Evolutionary conservation across 2,329 filamentous ascomycete genomes (phyloP).

Genomic region (Lachnellula willkommii): DNA sequence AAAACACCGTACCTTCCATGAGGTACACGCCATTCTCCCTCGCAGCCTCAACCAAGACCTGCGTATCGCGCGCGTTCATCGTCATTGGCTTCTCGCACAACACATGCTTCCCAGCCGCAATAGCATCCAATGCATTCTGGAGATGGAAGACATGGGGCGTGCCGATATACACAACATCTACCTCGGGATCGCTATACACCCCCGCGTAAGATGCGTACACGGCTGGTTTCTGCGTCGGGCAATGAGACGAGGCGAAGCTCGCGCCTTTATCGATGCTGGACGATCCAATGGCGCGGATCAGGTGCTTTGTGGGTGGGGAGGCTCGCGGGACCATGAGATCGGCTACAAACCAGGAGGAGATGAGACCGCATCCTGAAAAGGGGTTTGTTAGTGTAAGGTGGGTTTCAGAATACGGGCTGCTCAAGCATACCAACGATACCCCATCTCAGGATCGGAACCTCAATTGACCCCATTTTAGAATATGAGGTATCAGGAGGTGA

Average conservation of each 20-base stretch:
- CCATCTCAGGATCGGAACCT: background rate
- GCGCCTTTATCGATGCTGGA: constrained; percentile 37
- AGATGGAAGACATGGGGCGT: constrained; percentile 66
- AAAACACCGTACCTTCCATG: constrained; percentile 7
- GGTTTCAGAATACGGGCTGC: background rate
- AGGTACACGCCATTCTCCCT: constrained; percentile 52
- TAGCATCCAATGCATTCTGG: constrained; percentile 56
- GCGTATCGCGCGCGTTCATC: constrained; percentile 57
- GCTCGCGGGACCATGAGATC: constrained; percentile 37
- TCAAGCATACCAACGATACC: background rate
- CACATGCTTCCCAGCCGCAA: constrained; percentile 60
- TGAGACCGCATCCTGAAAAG: constrained; percentile 35
- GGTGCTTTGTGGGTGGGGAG: constrained; percentile 36
- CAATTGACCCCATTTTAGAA: background rate
- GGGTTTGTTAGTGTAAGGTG: background rate
- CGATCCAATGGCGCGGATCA: constrained; percentile 40
- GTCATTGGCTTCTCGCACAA: constrained; percentile 67
- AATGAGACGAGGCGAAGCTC: constrained; percentile 27
- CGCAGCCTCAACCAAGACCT: constrained; percentile 52
- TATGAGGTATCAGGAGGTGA: no score
- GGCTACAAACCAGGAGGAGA: constrained; percentile 42
- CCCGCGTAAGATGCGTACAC: background rate
- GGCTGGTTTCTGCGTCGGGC: constrained; percentile 22
- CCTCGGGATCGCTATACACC: constrained; percentile 54
- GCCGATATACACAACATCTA: constrained; percentile 63